Percentiles rank a stretch among this genome's conserved stretches.
Conservation (phyloP, 495 filamentous ascomycete genomes). For the Penicillium lividum region DNA sequence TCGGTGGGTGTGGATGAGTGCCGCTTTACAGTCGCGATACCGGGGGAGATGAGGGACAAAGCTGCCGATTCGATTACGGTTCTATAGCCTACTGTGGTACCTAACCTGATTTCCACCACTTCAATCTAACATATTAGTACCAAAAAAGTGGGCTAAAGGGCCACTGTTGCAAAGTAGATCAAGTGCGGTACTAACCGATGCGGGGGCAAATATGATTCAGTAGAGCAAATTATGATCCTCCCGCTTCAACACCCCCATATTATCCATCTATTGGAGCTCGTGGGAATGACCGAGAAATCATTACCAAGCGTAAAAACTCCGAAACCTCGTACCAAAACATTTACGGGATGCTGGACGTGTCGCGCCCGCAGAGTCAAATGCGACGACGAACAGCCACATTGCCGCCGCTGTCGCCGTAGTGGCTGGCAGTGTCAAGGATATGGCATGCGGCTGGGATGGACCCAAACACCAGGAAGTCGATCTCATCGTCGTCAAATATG, state of each 20-base stretch:
- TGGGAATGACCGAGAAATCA: slow-evolving; percentile 23
- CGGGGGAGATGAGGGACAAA: too few species aligned
- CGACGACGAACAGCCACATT: slow-evolving; percentile 43
- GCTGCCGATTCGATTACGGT: too few species aligned
- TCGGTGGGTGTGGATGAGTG: too few species aligned
- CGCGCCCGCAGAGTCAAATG: slow-evolving; percentile 36
- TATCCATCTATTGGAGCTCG: slow-evolving; percentile 2
- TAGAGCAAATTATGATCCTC: slow-evolving; percentile 9
- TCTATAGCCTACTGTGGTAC: too few species aligned
- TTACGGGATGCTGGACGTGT: slow-evolving; percentile 34
- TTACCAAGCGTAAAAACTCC: slow-evolving; percentile 15
- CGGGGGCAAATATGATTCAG: slow-evolving; percentile 10
- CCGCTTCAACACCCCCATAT: slow-evolving; percentile 10
- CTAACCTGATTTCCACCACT: too few species aligned
- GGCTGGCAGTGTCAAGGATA: slow-evolving; percentile 48
- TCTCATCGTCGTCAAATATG: slow-evolving; percentile 24
- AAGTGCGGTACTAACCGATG: slow-evolving; percentile 19
- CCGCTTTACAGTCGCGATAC: too few species aligned
- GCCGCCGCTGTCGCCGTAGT: slow-evolving; percentile 38
- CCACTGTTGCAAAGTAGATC: too few species aligned
- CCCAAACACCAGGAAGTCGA: slow-evolving; percentile 18
- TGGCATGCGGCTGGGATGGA: slow-evolving; percentile 27
- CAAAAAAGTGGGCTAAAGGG: too few species aligned
- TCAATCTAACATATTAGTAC: too few species aligned
- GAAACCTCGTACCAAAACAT: slow-evolving; percentile 30